Percentiles rank a stretch among this genome's conserved stretches.
phyloP scores from a whole-genome alignment of 2,329 filamentous ascomycete genomes.

The Neoscytalidium dimidiatum region DNA sequence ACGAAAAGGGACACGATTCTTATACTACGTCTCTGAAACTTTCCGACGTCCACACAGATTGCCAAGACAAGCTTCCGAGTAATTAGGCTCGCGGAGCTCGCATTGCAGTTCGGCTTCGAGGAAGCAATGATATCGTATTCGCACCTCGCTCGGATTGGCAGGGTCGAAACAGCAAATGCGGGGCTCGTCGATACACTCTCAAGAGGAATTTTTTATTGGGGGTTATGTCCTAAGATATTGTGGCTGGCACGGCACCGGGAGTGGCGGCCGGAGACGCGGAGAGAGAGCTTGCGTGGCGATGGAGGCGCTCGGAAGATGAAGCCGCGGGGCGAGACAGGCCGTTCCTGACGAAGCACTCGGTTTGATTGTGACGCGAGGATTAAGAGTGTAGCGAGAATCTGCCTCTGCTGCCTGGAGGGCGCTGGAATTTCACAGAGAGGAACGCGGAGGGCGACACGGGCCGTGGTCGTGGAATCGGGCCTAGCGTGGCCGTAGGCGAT shows the following conservation, averaged over 20 bases:
- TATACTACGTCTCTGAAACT: background rate
- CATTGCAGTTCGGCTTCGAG: background rate
- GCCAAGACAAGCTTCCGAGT: too few species aligned
- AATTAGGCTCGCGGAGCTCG: background rate
- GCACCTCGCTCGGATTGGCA: background rate
- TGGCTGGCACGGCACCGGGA: too few species aligned
- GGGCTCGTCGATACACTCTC: background rate
- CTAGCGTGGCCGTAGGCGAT: background rate
- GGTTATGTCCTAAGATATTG: background rate
- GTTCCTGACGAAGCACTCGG: too few species aligned
- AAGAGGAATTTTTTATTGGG: background rate
- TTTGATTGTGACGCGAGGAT: too few species aligned
- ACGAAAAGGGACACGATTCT: background rate
- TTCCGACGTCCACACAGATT: too few species aligned
- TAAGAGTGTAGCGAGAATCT: too few species aligned
- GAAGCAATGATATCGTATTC: background rate
- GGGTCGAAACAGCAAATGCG: background rate
- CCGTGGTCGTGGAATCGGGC: background rate
- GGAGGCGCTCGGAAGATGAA: too few species aligned
- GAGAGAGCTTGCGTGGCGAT: too few species aligned
- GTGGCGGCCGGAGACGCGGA: too few species aligned
- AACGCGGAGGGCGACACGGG: background rate
- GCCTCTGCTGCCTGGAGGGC: too few species aligned
- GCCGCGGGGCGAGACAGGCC: too few species aligned
- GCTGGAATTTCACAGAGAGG: too few species aligned